Evolutionary conservation across 2,329 filamentous ascomycete species (phyloP), one percentile per base, ranked within the genome.

Genomic region (Thermoascus crustaceus): DNA sequence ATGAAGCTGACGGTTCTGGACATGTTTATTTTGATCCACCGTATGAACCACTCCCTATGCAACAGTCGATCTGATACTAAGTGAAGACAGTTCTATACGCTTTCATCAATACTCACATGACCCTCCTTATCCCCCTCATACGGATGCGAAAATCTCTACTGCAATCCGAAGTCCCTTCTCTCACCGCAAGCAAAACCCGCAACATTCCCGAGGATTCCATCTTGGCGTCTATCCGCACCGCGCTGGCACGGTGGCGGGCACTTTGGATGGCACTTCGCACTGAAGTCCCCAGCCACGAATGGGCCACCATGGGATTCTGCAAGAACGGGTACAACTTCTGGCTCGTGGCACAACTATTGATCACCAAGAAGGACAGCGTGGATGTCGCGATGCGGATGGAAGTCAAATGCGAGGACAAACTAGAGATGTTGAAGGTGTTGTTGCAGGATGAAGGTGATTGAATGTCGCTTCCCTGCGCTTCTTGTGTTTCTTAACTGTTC

Each of bases 381-480:
- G 61, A 66, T 35, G 58, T 66, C 9, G 54, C 64, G 7, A 63
- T 64, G 53, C 50, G 49, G 30, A 64, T 63, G 59, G 62, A 64
- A 31, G 58, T 65, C n/a, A 60, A 60, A 34, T 66, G 62, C 22
- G 61, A 64, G 32, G 62, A 66, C 43, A 64, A 64, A 35, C 39
- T 66, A 24, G 52, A 60, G 32, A 61, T 62, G 37, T 43, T 66
- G 33, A 64, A 60, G 24, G 60, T 64, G 4, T 40, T 65, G 20
- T 43, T 63, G 11, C 45, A 52, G 30, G 58, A 62, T 34, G 59
- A 63, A 14, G 50, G 42, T 18, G 53, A 58, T 30, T 54, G 39
- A 53, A 25, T 33, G n/a, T n/a, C n/a, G n/a, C n/a, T n/a, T n/a
- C n/a, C n/a, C n/a, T n/a, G n/a, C n/a, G n/a, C n/a, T n/a, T n/a